Evolutionary conservation across 352 stramenopile species (phyloP).

Genomic region (Phytopythium mirpurense): DNA sequence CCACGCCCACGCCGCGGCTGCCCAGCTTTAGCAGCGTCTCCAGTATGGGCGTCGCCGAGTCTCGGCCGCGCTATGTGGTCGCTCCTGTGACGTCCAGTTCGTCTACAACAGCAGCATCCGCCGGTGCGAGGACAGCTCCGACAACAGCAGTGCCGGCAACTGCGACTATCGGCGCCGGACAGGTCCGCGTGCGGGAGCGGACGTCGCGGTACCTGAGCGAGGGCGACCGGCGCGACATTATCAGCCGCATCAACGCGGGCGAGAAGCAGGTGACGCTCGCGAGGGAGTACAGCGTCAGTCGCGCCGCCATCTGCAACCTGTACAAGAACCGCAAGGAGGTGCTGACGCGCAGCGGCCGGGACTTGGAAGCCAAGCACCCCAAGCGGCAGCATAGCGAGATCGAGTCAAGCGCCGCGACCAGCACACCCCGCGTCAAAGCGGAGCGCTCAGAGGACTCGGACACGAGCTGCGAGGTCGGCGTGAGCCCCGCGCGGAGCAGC

Average conservation of each 20-base stretch:
- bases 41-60: neutral
- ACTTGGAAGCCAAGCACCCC: constrained; percentile 15
- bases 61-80: neutral
- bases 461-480: constrained; percentile 4
- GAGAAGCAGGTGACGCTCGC: constrained; percentile 47
- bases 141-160: too few relatives aligned
- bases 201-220: constrained; percentile 46
- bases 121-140: too few relatives aligned
- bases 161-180: neutral
- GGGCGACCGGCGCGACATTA: constrained; percentile 36
- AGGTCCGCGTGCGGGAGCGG: constrained; percentile 19
- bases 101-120: too few relatives aligned
- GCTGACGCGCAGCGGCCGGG: constrained; percentile 27
- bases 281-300: constrained; percentile 41
- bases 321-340: constrained; percentile 52
- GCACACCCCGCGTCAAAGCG: neutral
- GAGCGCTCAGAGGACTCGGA: constrained; percentile 2
- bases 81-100: neutral
- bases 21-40: neutral
- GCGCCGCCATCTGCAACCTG: constrained; percentile 46
- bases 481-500: constrained; percentile 1
- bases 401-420: neutral
- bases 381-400: constrained; percentile 12
- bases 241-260: constrained; percentile 32
- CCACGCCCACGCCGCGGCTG: neutral